These are phyloP conservation scores for Trichophyton verrucosum DNA, from an alignment of 2,329 filamentous ascomycete species.

Conservation along the genomic window DNA sequence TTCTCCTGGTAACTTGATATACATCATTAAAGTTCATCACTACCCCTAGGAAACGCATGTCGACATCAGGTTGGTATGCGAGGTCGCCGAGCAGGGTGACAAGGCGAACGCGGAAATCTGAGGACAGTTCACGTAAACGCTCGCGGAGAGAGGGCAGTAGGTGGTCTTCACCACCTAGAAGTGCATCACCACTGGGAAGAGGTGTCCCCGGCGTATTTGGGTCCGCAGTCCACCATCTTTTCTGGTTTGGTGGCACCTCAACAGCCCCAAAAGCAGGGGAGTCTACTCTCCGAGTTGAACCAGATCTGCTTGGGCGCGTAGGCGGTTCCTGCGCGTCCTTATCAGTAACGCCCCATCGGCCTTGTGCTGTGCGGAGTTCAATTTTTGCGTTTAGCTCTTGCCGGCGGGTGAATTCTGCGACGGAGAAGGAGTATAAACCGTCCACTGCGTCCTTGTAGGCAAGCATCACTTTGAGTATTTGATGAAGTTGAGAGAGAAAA, in stretches of 20 bases:
- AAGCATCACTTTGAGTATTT: slow-evolving; percentile 88
- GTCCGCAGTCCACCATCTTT: background rate
- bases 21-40: slow-evolving; percentile 99
- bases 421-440: slow-evolving; percentile 84
- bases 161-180: slow-evolving; percentile 36
- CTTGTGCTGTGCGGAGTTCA: slow-evolving; percentile 52
- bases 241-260: background rate
- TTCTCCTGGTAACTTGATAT: slow-evolving; percentile 64
- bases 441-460: slow-evolving; percentile 88
- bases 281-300: slow-evolving; percentile 11
- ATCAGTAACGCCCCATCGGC: slow-evolving; percentile 52
- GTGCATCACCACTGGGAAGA: slow-evolving; percentile 4
- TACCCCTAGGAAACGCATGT: slow-evolving; percentile 89
- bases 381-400: slow-evolving; percentile 70
- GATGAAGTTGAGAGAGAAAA: slow-evolving; percentile 83
- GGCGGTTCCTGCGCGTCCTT: slow-evolving; percentile 31
- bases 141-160: slow-evolving; percentile 65
- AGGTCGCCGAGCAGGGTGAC: slow-evolving; percentile 79
- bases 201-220: slow-evolving; percentile 7
- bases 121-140: slow-evolving; percentile 58
- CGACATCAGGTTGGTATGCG: slow-evolving; percentile 83
- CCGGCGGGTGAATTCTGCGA: slow-evolving; percentile 84
- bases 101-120: slow-evolving; percentile 64
- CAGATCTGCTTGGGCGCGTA: slow-evolving; percentile 18
- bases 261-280: background rate